Percentiles rank a stretch among this genome's conserved stretches.
Conservation (phyloP, 2,329 filamentous ascomycete genomes). For the Neonectria punicea region DNA sequence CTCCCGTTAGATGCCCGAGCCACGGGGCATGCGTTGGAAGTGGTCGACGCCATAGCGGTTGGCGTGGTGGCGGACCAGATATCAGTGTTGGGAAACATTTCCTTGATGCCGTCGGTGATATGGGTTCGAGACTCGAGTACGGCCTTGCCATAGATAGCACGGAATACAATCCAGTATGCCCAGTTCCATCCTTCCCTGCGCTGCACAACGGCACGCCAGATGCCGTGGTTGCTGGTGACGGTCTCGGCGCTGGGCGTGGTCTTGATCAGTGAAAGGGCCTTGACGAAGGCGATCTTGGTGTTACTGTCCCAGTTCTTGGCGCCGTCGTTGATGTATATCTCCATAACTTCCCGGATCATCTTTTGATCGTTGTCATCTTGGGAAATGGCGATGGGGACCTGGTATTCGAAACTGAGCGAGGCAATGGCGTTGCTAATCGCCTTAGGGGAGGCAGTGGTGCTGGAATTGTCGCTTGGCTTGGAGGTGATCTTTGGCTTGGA, state of each 20-base stretch:
- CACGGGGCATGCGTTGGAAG: background rate
- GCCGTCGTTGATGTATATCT: constrained; percentile 11
- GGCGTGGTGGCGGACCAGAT: constrained; percentile 17
- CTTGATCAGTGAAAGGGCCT: constrained; percentile 12
- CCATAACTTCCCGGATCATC: constrained; percentile 1
- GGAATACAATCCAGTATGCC: constrained; percentile 21
- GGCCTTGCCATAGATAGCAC: constrained; percentile 13
- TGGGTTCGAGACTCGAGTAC: background rate
- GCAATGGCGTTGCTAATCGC: background rate
- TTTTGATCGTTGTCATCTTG: background rate
- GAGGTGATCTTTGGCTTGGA: background rate
- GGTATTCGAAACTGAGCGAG: constrained; percentile 3
- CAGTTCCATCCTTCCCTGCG: constrained; percentile 19
- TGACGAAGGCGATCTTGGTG: constrained; percentile 14
- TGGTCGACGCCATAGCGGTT: no score
- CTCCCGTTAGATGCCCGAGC: background rate
- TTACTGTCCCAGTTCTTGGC: constrained; percentile 3
- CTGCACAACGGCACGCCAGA: constrained; percentile 4
- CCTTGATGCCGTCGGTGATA: background rate
- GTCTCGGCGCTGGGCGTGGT: background rate
- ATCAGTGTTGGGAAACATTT: constrained; percentile 7
- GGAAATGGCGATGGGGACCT: constrained; percentile 7
- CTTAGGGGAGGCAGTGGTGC: background rate
- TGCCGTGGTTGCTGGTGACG: constrained; percentile 7
- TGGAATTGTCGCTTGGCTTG: background rate